Conservation (phyloP, 2,329 filamentous ascomycete species). For the Aspergillus unguis region DNA sequence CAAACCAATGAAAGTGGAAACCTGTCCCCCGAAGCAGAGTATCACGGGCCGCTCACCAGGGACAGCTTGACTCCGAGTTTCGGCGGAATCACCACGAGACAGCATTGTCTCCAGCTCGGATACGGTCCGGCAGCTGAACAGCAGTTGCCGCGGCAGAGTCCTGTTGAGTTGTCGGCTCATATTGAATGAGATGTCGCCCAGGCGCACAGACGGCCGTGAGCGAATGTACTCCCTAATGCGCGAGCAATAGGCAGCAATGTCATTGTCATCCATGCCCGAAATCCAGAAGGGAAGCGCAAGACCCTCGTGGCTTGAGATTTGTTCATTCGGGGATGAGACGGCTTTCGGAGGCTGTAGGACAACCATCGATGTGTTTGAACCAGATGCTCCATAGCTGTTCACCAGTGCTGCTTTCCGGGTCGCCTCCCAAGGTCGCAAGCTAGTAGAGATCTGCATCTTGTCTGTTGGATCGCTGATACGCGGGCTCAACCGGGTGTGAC, state of each 20-base stretch:
- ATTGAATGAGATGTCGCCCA: conserved; percentile 7
- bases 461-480: conserved; percentile 15
- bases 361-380: conserved; percentile 26
- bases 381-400: conserved; percentile 28
- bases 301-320: conserved; percentile 12
- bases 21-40: conserved; percentile 43
- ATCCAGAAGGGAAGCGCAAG: conserved; percentile 1
- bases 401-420: conserved; percentile 22
- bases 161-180: conserved; percentile 1
- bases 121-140: conserved; percentile 1
- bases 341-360: conserved; percentile 6
- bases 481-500: conserved; percentile 23
- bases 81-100: neutral
- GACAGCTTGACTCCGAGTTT: neutral
- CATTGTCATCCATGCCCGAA: neutral
- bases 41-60: conserved; percentile 25
- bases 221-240: neutral
- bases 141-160: neutral
- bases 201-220: neutral
- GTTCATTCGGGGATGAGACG: neutral
- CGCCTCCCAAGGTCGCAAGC: conserved; percentile 14
- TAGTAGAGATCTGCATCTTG: conserved; percentile 14
- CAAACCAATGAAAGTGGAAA: conserved; percentile 26
- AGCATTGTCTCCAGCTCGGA: conserved; percentile 1
- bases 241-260: neutral